phyloP scores from a whole-genome alignment of 148 eudicot species.

The Rhododendron ovatum region DNA sequence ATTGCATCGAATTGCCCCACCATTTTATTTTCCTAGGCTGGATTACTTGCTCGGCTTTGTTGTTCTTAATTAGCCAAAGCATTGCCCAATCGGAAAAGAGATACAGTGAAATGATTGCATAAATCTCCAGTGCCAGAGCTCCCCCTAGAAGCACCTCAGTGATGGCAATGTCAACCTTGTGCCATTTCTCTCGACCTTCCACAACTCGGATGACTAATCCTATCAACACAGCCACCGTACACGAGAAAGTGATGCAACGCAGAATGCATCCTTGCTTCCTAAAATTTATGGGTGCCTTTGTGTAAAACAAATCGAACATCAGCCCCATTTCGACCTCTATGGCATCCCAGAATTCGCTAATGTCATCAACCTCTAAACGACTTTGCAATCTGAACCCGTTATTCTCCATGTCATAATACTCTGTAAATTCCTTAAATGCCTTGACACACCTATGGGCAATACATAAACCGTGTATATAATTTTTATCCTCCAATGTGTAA shows the following conservation, averaged over 20 bases:
- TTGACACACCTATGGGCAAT: neutral
- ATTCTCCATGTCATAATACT: neutral
- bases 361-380: neutral
- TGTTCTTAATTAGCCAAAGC: neutral
- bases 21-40: neutral
- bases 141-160: neutral
- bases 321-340: too few relatives aligned
- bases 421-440: neutral
- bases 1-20: neutral
- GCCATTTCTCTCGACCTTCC: neutral
- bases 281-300: neutral
- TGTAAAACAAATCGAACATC: too few relatives aligned
- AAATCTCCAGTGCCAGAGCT: neutral
- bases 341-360: too few relatives aligned
- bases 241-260: neutral
- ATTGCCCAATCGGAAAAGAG: neutral
- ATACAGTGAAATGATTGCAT: neutral
- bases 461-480: neutral
- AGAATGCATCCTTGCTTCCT: neutral
- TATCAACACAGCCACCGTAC: neutral
- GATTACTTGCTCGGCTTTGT: neutral
- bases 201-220: neutral
- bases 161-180: neutral
- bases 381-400: rapidly evolving
- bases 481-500: neutral